Evolutionary conservation across 805 yeast species (phyloP).

Genomic region (Spathaspora boniae): DNA sequence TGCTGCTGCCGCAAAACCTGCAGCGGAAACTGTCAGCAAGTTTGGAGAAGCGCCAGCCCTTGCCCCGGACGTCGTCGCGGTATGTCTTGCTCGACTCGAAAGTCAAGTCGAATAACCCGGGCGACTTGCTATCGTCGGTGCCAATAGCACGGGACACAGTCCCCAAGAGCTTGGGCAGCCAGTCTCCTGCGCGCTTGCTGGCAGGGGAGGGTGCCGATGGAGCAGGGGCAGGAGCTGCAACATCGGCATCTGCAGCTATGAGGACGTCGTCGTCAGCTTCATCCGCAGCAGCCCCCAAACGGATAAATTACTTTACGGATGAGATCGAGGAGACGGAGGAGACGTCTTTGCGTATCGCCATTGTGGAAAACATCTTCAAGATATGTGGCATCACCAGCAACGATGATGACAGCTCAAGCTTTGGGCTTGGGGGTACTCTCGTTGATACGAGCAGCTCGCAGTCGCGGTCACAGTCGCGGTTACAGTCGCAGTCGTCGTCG

Average conservation of each 20-base stretch:
- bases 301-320: slow-evolving; percentile 47
- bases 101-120: slow-evolving; percentile 64
- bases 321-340: slow-evolving; percentile 71
- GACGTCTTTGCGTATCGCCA: slow-evolving; percentile 54
- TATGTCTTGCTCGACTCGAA: slow-evolving; percentile 49
- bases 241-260: not conserved
- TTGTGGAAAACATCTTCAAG: slow-evolving; percentile 68
- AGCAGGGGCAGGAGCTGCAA: not conserved
- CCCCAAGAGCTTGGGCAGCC: not conserved
- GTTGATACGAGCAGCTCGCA: too few species aligned
- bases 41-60: slow-evolving; percentile 6
- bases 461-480: too few species aligned
- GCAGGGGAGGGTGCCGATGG: too few species aligned
- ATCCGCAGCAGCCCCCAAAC: slow-evolving; percentile 5
- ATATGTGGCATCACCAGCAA: slow-evolving; percentile 53
- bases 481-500: slow-evolving; percentile 16
- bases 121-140: slow-evolving; percentile 79
- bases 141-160: slow-evolving; percentile 45
- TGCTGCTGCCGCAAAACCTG: slow-evolving; percentile 1
- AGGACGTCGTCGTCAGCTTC: too few species aligned
- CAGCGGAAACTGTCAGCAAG: too few species aligned
- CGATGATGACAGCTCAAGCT: not conserved
- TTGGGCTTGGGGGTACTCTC: not conserved
- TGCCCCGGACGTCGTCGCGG: slow-evolving; percentile 26
- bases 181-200: too few species aligned